Conservation (phyloP, 768 basidiomycete genomes). For the Lentinula edodes region DNA sequence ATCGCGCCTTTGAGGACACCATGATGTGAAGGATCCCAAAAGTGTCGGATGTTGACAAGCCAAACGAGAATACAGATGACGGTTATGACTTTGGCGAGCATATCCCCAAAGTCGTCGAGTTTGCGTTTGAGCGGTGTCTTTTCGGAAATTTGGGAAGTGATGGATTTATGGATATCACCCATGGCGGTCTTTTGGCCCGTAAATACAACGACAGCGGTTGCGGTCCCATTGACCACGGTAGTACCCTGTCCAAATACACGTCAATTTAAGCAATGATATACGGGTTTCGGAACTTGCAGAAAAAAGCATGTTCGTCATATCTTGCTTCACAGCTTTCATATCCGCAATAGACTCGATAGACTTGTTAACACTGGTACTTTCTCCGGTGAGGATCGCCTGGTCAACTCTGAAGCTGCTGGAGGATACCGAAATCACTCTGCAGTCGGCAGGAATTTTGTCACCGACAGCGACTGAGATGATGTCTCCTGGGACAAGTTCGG, state of each 20-base stretch:
- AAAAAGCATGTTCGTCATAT: constrained; percentile 97
- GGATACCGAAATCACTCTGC: constrained; percentile 80
- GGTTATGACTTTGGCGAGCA: constrained; percentile 94
- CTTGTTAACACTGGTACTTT: constrained; percentile 88
- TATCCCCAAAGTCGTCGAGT: constrained; percentile 96
- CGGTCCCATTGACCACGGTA: constrained; percentile 91
- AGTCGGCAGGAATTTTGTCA: constrained; percentile 94
- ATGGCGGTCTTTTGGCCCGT: constrained; percentile 89
- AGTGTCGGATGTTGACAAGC: constrained; percentile 95
- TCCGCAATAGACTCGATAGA: constrained; percentile 63
- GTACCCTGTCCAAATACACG: constrained; percentile 58
- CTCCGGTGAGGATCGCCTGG: constrained; percentile 95
- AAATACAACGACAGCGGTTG: constrained; percentile 80
- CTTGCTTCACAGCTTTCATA: constrained; percentile 85
- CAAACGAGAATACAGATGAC: constrained; percentile 97
- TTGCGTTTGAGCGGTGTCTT: constrained; percentile 98
- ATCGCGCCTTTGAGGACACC: constrained; percentile 90
- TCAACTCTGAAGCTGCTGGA: constrained; percentile 94
- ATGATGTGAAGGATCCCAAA: constrained; percentile 91
- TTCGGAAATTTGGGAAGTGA: constrained; percentile 86
- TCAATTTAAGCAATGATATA: not conserved
- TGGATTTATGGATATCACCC: constrained; percentile 96
- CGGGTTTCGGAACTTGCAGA: constrained; percentile 45
- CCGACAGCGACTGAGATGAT: constrained; percentile 89
- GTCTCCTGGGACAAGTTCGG: constrained; percentile 92